Conservation (phyloP, 2,329 filamentous ascomycete species). For the Penicillium sclerotiorum region DNA sequence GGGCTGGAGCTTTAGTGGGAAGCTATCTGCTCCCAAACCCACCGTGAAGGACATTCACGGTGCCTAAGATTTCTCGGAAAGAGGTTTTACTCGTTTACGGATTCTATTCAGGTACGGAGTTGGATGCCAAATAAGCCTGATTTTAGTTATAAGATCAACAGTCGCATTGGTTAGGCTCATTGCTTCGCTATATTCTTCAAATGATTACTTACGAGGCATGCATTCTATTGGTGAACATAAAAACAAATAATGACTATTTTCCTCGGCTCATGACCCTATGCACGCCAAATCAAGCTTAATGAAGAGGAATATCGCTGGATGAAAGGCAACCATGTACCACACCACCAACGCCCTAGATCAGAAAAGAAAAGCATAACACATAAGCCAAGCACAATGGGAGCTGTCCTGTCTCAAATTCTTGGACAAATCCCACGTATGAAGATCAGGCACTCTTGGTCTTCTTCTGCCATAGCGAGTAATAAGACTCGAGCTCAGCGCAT, state of each 20-base stretch:
- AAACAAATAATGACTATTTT: slow-evolving; percentile 18
- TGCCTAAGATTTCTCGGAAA: too few species aligned
- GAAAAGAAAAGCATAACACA: slow-evolving; percentile 6
- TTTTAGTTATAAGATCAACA: background rate
- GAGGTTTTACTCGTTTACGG: too few species aligned
- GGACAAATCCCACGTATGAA: background rate
- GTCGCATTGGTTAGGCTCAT: background rate
- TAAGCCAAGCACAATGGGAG: slow-evolving; percentile 3
- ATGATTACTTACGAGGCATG: slow-evolving; percentile 7
- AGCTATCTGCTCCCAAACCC: background rate
- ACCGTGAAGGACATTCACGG: too few species aligned
- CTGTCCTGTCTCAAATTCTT: background rate
- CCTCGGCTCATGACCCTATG: slow-evolving; percentile 16
- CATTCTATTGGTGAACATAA: slow-evolving; percentile 16
- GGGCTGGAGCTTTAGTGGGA: background rate
- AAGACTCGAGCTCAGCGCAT: slow-evolving; percentile 72
- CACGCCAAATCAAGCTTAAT: slow-evolving; percentile 8
- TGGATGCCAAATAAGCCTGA: too few species aligned
- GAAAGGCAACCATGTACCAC: slow-evolving; percentile 10
- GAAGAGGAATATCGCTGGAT: slow-evolving; percentile 17
- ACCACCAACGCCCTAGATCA: slow-evolving; percentile 12
- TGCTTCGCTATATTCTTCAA: background rate
- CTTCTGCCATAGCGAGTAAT: slow-evolving; percentile 47
- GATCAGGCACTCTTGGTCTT: slow-evolving; percentile 28
- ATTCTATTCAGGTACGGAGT: too few species aligned